Percentiles rank a stretch among this genome's conserved stretches.
Evolutionary conservation across 441 rosid genomes (phyloP).

Genomic region (Gossypium lobatum): DNA sequence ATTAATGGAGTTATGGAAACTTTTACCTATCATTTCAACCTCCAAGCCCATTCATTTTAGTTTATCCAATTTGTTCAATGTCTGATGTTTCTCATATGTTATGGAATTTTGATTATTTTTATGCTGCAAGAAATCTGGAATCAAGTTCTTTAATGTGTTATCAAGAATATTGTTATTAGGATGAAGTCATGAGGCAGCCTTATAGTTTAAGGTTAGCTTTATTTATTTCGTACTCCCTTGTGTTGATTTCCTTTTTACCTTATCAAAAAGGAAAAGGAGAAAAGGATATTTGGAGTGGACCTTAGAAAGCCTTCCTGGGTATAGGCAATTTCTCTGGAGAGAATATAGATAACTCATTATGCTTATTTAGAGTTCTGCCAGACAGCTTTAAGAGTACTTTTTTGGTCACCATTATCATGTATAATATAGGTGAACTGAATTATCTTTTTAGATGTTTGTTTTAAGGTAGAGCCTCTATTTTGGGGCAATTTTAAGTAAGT

Average conservation of each 20-base stretch:
- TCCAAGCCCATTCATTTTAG: neutral
- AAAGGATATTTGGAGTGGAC: neutral
- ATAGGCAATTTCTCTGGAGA: neutral
- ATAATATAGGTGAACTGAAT: neutral
- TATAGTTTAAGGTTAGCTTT: neutral
- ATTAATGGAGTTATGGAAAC: neutral
- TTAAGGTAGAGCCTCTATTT: neutral
- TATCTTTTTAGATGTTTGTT: neutral
- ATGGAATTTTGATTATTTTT: neutral
- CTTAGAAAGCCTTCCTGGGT: conserved; percentile 2
- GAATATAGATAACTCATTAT: neutral
- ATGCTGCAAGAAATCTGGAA: conserved; percentile 17
- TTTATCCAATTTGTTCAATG: neutral
- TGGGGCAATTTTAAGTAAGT: neutral
- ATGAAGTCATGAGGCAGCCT: neutral
- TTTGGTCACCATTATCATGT: neutral
- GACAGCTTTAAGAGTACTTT: neutral
- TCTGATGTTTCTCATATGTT: conserved; percentile 1
- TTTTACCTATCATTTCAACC: neutral
- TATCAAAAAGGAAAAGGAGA: neutral
- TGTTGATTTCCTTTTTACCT: neutral
- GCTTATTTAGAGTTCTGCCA: neutral
- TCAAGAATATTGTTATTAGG: neutral
- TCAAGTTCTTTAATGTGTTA: neutral
- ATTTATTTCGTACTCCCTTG: neutral